Evolutionary conservation across 2,329 filamentous ascomycete species (phyloP).

Genomic region (Curvularia sp.): DNA sequence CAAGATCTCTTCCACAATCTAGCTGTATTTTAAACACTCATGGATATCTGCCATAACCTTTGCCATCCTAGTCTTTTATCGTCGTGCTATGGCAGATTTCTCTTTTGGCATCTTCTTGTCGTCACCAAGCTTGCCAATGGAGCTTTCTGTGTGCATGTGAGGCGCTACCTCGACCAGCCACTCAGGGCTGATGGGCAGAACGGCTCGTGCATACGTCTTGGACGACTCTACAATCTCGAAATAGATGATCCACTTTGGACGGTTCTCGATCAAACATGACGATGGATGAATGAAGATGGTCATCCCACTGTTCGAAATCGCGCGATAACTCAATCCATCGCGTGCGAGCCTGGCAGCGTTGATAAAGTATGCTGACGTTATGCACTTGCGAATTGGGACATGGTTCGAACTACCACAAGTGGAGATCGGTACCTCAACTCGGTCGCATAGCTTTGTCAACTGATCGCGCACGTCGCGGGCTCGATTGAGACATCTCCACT

Average conservation of each 20-base stretch:
- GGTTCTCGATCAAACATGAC: conserved; percentile 68
- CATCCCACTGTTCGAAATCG: conserved; percentile 81
- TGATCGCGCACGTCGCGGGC: conserved; percentile 93
- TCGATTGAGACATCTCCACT: conserved; percentile 86
- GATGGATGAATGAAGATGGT: conserved; percentile 92
- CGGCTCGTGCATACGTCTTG: conserved; percentile 92
- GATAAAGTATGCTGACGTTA: conserved; percentile 92
- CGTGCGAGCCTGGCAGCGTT: conserved; percentile 86
- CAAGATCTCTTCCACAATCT: not conserved
- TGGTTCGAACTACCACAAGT: conserved; percentile 75
- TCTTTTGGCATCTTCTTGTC: conserved; percentile 45
- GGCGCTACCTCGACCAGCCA: conserved; percentile 92
- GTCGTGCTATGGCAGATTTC: not conserved
- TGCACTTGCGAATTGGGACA: conserved; percentile 81
- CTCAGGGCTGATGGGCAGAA: conserved; percentile 80
- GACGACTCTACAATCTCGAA: conserved; percentile 81
- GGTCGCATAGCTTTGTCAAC: conserved; percentile 87
- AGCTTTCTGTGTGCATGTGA: conserved; percentile 86
- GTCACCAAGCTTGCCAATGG: conserved; percentile 15
- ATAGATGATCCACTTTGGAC: conserved; percentile 88
- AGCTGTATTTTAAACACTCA: not conserved
- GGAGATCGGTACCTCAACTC: conserved; percentile 78
- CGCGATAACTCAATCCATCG: conserved; percentile 86
- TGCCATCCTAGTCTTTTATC: not conserved
- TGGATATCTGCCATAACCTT: not conserved